phyloP scores from a whole-genome alignment of 129 eudicot genomes.

The Artemisia argyi region DNA sequence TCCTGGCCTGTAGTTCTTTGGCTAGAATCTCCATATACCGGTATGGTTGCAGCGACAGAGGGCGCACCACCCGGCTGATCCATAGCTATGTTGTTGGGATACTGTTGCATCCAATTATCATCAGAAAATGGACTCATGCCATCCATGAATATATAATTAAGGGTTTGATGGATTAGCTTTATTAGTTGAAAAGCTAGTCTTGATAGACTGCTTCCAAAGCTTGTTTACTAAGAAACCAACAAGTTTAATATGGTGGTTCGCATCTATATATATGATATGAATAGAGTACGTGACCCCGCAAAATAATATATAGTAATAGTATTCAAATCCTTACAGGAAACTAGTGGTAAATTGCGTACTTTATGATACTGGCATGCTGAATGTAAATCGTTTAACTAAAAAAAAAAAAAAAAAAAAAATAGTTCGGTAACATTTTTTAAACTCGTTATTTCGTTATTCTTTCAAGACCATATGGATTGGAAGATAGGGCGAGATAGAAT shows the following conservation, averaged over 20 bases:
- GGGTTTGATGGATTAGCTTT: constrained; percentile 9
- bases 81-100: constrained; percentile 17
- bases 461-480: neutral
- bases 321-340: neutral
- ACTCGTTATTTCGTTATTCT: neutral
- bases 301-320: neutral
- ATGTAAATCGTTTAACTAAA: no score
- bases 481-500: neutral
- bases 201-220: constrained; percentile 6
- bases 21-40: constrained; percentile 18
- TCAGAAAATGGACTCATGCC: constrained; percentile 25
- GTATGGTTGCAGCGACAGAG: neutral
- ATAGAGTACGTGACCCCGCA: constrained; percentile 9
- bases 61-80: constrained; percentile 10
- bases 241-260: constrained; percentile 5
- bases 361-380: no score
- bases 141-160: constrained; percentile 24
- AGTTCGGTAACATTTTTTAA: no score
- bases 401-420: no score
- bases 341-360: no score
- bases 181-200: constrained; percentile 27
- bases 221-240: constrained; percentile 21
- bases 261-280: constrained; percentile 3
- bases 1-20: constrained; percentile 19
- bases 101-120: constrained; percentile 36